Percentiles rank a stretch among this genome's conserved stretches.
phyloP scores from a whole-genome alignment of 1,139 yeast species.

The Suhomyces atakaporum region DNA sequence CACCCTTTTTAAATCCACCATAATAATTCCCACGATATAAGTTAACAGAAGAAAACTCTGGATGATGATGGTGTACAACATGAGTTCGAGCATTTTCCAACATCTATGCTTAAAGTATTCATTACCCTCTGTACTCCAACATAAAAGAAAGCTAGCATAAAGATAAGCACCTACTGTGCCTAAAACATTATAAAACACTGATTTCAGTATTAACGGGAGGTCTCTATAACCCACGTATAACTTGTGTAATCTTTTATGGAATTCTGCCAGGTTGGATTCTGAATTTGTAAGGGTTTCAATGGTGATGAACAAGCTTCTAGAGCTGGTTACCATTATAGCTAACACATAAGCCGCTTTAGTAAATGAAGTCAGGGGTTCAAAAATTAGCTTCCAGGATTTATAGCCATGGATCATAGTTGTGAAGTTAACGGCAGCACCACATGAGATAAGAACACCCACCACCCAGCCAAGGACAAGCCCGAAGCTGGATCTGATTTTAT shows the following conservation, averaged over 20 bases:
- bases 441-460: constrained; percentile 51
- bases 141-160: constrained; percentile 18
- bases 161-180: constrained; percentile 6
- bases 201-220: constrained; percentile 25
- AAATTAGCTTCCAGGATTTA: constrained; percentile 30
- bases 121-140: constrained; percentile 21
- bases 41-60: constrained; percentile 65
- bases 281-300: constrained; percentile 23
- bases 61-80: constrained; percentile 44
- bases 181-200: constrained; percentile 11
- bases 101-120: constrained; percentile 23
- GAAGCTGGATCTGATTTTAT: constrained; percentile 56
- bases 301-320: constrained; percentile 33
- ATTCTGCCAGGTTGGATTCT: constrained; percentile 18
- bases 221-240: constrained; percentile 24
- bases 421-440: constrained; percentile 52
- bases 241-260: constrained; percentile 30
- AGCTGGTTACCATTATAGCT: constrained; percentile 31
- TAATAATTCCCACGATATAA: constrained; percentile 62
- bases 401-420: constrained; percentile 21
- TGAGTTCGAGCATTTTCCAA: constrained; percentile 19
- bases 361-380: constrained; percentile 34
- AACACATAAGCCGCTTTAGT: constrained; percentile 29
- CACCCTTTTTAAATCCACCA: constrained; percentile 64
- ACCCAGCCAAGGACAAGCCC: constrained; percentile 66